Base-by-base conservation (phyloP, 345 rosid genomes). In the Draba incana region DNA sequence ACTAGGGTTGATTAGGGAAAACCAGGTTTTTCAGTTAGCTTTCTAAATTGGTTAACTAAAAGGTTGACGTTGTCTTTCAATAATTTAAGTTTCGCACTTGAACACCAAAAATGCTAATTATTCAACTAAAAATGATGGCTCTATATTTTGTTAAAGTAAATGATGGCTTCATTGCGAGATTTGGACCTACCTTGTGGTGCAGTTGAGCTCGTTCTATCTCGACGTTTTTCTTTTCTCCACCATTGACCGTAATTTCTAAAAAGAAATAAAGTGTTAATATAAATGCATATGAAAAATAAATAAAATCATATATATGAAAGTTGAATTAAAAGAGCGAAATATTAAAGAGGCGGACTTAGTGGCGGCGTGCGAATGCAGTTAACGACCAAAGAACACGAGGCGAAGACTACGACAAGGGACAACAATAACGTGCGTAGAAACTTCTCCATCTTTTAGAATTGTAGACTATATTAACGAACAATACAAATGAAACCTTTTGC, bases 341-440 rank as follows among this genome's bases (percentile, higher is more conserved):
- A 25, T 37, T 43, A 66, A 66, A 65, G 71, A 59, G 74, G 68
- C 74, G 74, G 64, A 75, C 78, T 62, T 67, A 68, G 78, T 54
- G 78, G 60, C 64, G 78, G 74, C 69, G 65, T 75, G 74, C 78
- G 74, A 68, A 75, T 75, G 27, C 54, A 62, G 70, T 62, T 54
- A 56, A 55, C 69, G 74, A 75, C 64, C 51, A 69, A 61, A 68
- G 66, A 68, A 66, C 50, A 79, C 69, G 65, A 59, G 49, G 78
- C 30, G 57, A 79, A 66, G 58, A 61, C 33, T 39, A 66, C 5
- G 30, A 76, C 54, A 57, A 46, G 52, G 55, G 25, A 58, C 63
- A 44, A 28, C 57, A 60, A 3, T 14, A 41, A 31, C 51, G 15
- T 25, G 66, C 63, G 57, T 16, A 54, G 51, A 57, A 57, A 57